These are phyloP conservation scores for Lathyrus sativus DNA, from an alignment of 306 rosid species.

Conservation along the genomic window DNA sequence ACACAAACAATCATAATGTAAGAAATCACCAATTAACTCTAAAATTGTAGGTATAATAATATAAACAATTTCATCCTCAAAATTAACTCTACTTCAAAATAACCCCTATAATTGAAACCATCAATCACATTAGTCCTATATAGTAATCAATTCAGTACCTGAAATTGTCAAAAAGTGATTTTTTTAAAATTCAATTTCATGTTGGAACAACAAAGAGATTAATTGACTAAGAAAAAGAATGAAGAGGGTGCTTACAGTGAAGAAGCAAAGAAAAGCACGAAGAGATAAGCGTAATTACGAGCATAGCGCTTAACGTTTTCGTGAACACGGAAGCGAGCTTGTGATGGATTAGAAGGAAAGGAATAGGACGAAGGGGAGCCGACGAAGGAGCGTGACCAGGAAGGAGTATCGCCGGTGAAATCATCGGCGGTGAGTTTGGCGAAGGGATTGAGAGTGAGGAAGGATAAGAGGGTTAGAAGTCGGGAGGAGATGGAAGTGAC, in stretches of 20 bases:
- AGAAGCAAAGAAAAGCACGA: conserved; percentile 70
- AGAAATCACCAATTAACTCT: not conserved
- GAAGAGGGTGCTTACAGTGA: conserved; percentile 52
- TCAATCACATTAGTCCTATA: not conserved
- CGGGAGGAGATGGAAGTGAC: conserved; percentile 56
- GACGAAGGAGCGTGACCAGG: conserved; percentile 72
- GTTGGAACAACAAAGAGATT: not conserved
- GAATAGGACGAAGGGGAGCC: conserved; percentile 67
- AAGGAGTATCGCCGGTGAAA: conserved; percentile 66
- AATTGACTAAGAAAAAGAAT: not conserved
- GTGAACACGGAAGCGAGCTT: conserved; percentile 77
- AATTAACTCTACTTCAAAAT: not conserved
- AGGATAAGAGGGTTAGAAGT: conserved; percentile 64
- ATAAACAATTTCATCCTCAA: not conserved
- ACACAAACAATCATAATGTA: not conserved
- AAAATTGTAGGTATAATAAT: not conserved
- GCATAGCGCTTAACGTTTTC: conserved; percentile 92
- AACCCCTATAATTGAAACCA: not conserved
- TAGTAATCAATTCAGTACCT: not conserved
- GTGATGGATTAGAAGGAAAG: conserved; percentile 77
- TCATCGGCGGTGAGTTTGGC: conserved; percentile 80
- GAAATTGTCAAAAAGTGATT: not conserved
- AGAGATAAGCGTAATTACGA: conserved; percentile 78
- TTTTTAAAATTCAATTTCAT: not conserved
- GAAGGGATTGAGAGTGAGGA: conserved; percentile 76